Conservation (phyloP, 768 basidiomycete genomes). For the Glaciozyma martinii region DNA sequence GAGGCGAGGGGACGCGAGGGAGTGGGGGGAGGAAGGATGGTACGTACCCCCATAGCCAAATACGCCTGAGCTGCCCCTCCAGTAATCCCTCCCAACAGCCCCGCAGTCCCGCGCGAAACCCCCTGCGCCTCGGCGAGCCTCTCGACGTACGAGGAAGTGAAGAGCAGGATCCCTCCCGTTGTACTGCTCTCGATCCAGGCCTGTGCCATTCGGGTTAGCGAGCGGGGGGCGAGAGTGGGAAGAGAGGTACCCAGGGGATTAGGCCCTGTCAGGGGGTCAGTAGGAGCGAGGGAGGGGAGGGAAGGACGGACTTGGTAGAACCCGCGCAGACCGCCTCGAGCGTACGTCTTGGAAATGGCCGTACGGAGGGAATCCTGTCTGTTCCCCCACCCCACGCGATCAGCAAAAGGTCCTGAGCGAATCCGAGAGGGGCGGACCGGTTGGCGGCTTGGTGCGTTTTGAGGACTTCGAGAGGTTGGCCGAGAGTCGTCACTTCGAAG, state of each 20-base stretch:
- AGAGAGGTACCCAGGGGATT: slow-evolving; percentile 83
- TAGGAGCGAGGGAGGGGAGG: background rate
- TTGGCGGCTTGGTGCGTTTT: slow-evolving; percentile 49
- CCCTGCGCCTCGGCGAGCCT: slow-evolving; percentile 59
- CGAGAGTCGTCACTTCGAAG: background rate
- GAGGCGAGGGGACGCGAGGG: background rate
- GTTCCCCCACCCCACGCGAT: slow-evolving; percentile 62
- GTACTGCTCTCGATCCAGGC: slow-evolving; percentile 96
- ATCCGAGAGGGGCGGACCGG: background rate
- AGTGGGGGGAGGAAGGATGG: slow-evolving; percentile 62
- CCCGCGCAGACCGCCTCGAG: slow-evolving; percentile 73
- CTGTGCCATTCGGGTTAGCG: slow-evolving; percentile 40
- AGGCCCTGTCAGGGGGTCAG: slow-evolving; percentile 54
- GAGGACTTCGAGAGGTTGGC: slow-evolving; percentile 86
- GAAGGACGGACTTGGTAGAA: slow-evolving; percentile 59
- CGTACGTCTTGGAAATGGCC: slow-evolving; percentile 74
- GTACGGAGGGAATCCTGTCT: slow-evolving; percentile 74
- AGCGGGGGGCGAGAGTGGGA: too few relatives aligned
- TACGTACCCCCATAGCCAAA: slow-evolving; percentile 63
- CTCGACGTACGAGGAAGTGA: slow-evolving; percentile 78
- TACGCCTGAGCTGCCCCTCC: slow-evolving; percentile 97
- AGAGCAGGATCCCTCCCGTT: slow-evolving; percentile 89
- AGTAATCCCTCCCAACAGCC: slow-evolving; percentile 89
- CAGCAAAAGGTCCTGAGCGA: slow-evolving; percentile 56
- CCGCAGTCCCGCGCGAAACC: slow-evolving; percentile 67